These are phyloP conservation scores for Trametes sanguinea DNA, from an alignment of 768 basidiomycete genomes.

Conservation along the genomic window DNA sequence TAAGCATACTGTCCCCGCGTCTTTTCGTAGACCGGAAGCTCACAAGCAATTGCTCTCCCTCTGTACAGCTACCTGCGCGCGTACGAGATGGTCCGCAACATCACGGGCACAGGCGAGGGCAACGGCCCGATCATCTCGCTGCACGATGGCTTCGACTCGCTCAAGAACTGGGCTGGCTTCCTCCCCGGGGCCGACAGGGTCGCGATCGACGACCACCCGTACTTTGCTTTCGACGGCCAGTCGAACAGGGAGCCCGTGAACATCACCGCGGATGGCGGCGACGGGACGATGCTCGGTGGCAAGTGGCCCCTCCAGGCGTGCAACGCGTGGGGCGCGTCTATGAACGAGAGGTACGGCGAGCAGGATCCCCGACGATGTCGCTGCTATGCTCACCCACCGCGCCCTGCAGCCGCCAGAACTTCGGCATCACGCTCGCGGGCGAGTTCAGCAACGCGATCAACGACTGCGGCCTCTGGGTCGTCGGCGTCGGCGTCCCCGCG, in stretches of 20 bases:
- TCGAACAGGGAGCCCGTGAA: constrained; percentile 35
- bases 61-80: constrained; percentile 53
- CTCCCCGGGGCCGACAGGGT: constrained; percentile 41
- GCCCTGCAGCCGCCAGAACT: constrained; percentile 42
- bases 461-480: constrained; percentile 56
- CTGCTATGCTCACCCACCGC: not conserved
- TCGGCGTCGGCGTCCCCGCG: constrained; percentile 33
- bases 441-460: constrained; percentile 72
- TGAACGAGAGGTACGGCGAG: constrained; percentile 42
- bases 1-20: constrained; percentile 44
- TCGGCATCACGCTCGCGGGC: constrained; percentile 71
- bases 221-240: constrained; percentile 41
- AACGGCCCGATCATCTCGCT: constrained; percentile 53
- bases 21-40: constrained; percentile 30
- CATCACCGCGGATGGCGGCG: constrained; percentile 36
- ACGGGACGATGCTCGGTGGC: constrained; percentile 27
- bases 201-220: constrained; percentile 45
- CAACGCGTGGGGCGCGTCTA: constrained; percentile 43
- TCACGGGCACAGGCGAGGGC: constrained; percentile 73
- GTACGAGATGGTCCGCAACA: constrained; percentile 64
- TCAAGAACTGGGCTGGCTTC: constrained; percentile 42
- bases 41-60: constrained; percentile 38
- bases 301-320: constrained; percentile 41
- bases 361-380: not conserved
- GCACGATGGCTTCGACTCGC: constrained; percentile 55